Base-by-base conservation (phyloP, 306 rosid species). In the Cicer arietinum region DNA sequence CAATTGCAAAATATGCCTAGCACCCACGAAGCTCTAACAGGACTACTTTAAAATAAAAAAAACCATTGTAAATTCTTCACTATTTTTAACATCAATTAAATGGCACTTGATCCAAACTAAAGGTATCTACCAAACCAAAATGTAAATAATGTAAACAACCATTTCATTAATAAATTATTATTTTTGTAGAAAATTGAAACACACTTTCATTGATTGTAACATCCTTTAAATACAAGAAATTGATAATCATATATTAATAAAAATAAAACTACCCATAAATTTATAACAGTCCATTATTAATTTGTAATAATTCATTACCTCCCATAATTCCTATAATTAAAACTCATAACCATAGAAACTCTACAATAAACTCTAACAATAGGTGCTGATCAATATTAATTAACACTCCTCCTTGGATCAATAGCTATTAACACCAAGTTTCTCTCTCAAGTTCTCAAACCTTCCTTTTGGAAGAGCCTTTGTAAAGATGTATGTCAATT, bases 71-170 rank as follows among this genome's bases (percentile, higher is more conserved):
- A 52, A 59, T 53, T 63, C 72, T 62, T 42, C 60, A 62, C 43
- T 25, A 53, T 8, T 42, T 78, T 59, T 53, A n/a, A 20, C 54
- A 73, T 65, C 46, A 44, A 50, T 41, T 44, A 56, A 50, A 50
- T 30, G 46, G n/a, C 58, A 41, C 57, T 48, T 66, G 48, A 50
- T 25, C 71, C 64, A 67, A 73, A 56, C 46, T n/a, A 22, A 17
- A 14, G 67, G 25, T 14, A 45, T 48, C 17, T 25, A 13, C 69
- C 52, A 61, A 71, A 40, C 76, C 53, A 50, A 61, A 51, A 14
- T 25, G 70, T 71, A 44, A 53, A 45, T 10, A 37, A 71, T 30
- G 53, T 51, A 62, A 40, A 72, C 13, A 30, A 40, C 45, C 13
- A 59, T 60, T 47, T 47, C 20, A 69, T 39, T 20, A 40, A 60